Evolutionary conservation across 805 yeast genomes (phyloP), one percentile per base, ranked within the genome.

Genomic region (Lachancea mirantina): DNA sequence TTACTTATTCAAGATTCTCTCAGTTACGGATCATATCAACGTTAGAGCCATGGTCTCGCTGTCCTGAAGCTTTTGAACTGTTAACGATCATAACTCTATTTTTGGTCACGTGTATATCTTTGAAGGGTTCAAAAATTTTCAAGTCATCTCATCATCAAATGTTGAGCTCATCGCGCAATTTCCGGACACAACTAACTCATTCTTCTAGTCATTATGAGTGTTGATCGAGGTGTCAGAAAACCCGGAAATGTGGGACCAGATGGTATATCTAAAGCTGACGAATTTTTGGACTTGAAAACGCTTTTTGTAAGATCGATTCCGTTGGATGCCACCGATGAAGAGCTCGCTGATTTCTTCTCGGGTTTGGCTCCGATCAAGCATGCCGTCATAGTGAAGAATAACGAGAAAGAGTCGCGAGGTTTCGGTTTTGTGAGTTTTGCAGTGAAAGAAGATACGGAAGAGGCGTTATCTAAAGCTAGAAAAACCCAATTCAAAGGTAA

Each of bases 391-490:
- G 97, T 92, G 11, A 80, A 68, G 23, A 96, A 88, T 52, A 65
- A 66, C 8, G 75, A 79, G 21, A 74, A 82, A 34, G 69, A 79
- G 27, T 84, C 96, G 3, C 72, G 88, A 55, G 97, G 98, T 2
- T 92, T 88, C 60, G 98, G 98, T 3, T 92, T 92, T 58, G 98
- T 87, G 10, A 79, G 94, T 22, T 92, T 92, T 57, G 74, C 83
- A 2, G 60, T 72, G 30, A 87, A 84, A 42, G 95, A 85, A 29
- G 98, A 92, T 52, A 83, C 96, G 0, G 55, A 70, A 24, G 63
- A 70, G 28, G 96, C 96, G 0, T 64, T 88, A 41, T 73, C 68
- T 14, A 72, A 75, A 43, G 65, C 89, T 10, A 76, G 77, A 54
- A 78, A 70, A 50, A 49, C 64, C 28, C 83, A 78, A 50, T 74